These are phyloP conservation scores for Clitopilus hobsonii DNA, from an alignment of 768 basidiomycete genomes.

Conservation along the genomic window DNA sequence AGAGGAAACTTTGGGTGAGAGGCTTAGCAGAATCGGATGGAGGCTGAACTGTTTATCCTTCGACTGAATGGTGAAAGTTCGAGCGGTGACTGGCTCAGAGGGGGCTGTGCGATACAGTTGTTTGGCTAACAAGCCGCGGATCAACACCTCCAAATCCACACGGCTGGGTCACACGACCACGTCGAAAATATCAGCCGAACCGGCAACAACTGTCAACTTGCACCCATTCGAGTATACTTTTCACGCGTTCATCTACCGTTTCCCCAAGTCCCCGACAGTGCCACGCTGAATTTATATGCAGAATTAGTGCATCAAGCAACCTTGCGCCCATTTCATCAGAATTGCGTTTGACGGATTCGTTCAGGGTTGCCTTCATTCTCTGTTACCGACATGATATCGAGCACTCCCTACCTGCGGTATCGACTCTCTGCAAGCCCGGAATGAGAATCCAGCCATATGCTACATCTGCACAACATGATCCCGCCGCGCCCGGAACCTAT, in stretches of 20 bases:
- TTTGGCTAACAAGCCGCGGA: not conserved
- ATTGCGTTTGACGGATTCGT: not conserved
- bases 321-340: not conserved
- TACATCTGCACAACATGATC: not conserved
- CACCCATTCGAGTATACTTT: too few relatives aligned
- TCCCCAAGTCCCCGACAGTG: too few relatives aligned
- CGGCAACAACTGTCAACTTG: too few relatives aligned
- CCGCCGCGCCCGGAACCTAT: not conserved
- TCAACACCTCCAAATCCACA: too few relatives aligned
- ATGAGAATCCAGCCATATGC: not conserved
- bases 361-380: not conserved
- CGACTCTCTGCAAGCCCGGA: not conserved
- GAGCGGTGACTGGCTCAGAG: not conserved
- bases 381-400: not conserved
- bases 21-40: too few relatives aligned
- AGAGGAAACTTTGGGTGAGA: too few relatives aligned
- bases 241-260: not conserved
- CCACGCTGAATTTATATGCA: too few relatives aligned
- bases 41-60: too few relatives aligned
- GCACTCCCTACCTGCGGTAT: not conserved
- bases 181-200: too few relatives aligned
- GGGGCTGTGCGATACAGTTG: not conserved
- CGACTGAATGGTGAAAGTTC: too few relatives aligned
- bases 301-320: not conserved
- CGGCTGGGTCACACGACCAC: not conserved